Evolutionary conservation across 768 basidiomycete species (phyloP), one percentile per base, ranked within the genome.

Genomic region (Podaxis sp.): DNA sequence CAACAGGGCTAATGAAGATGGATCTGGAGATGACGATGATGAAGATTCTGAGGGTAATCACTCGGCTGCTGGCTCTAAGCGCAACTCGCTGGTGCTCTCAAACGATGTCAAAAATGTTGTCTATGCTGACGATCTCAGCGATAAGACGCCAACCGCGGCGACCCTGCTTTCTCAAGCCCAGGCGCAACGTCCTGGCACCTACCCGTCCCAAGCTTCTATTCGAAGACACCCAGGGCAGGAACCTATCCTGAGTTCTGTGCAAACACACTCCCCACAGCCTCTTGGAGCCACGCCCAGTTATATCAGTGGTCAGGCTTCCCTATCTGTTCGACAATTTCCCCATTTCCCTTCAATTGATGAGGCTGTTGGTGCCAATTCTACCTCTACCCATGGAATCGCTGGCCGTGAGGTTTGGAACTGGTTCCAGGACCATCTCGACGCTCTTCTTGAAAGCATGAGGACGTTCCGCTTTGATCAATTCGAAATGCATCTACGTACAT

Each of bases 351-450:
- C 86, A 52, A 91, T 95, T 66, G 92, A 92, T 64, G 93, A 95
- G 75, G 92, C 92, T 22, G 84, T 93, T 42, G 89, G 88, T 53
- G 80, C 84, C 28, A 87, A 80, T 69, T 89, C 89, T 11, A 84
- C 87, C n/a, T 85, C 91, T 52, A 80, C 90, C 30, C 89, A 94
- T 68, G 84, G 87, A 59, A 82, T 92, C 22, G 88, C 88, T 64
- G 93, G 91, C 30, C 85, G 90, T 67, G 92, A 93, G 73, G 90
- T 93, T 5, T 96, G 95, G 95, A 83, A 81, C 33, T 93, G 92
- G 88, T 96, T 96, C 80, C 89, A 92, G 73, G 90, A 93, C 62
- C 95, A 96, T 78, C 80, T 95, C 64, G 93, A 96, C 74, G 79
- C 88, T 0, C 80, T 96, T 52, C 76, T 95, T 36, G 91, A 93